Percentiles rank a stretch among this genome's conserved stretches.
phyloP scores from a whole-genome alignment of 805 yeast genomes.

The Nakazawaea sp. region DNA sequence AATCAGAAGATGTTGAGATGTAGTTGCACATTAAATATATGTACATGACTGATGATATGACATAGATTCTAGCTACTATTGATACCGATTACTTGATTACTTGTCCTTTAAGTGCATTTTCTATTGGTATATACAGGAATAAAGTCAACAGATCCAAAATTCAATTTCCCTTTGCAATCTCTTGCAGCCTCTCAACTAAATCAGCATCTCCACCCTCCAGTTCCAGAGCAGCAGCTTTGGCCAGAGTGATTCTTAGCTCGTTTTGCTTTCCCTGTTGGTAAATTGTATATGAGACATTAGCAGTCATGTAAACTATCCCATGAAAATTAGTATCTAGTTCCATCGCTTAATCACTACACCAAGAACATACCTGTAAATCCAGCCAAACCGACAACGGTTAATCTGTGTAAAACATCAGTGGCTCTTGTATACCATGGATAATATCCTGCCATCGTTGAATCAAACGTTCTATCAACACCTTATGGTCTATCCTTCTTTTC shows the following conservation, averaged over 20 bases:
- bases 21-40: too few relatives aligned
- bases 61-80: too few relatives aligned
- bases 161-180: slow-evolving; percentile 7
- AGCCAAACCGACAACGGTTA: slow-evolving; percentile 59
- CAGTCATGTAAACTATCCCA: slow-evolving; percentile 37
- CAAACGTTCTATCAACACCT: too few relatives aligned
- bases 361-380: slow-evolving; percentile 33
- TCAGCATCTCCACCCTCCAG: slow-evolving; percentile 5
- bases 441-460: slow-evolving; percentile 38
- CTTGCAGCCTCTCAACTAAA: slow-evolving; percentile 10
- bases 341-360: too few relatives aligned
- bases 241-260: slow-evolving; percentile 33
- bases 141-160: neutral
- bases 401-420: slow-evolving; percentile 66
- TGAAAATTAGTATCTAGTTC: too few relatives aligned
- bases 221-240: slow-evolving; percentile 7
- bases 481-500: neutral
- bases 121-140: neutral
- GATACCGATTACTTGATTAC: too few relatives aligned
- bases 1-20: too few relatives aligned
- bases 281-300: slow-evolving; percentile 44
- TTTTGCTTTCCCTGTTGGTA: slow-evolving; percentile 46
- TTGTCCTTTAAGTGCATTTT: too few relatives aligned
- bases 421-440: slow-evolving; percentile 74
- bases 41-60: too few relatives aligned